Evolutionary conservation across 306 rosid genomes (phyloP).

Genomic region (Prunus salicina): DNA sequence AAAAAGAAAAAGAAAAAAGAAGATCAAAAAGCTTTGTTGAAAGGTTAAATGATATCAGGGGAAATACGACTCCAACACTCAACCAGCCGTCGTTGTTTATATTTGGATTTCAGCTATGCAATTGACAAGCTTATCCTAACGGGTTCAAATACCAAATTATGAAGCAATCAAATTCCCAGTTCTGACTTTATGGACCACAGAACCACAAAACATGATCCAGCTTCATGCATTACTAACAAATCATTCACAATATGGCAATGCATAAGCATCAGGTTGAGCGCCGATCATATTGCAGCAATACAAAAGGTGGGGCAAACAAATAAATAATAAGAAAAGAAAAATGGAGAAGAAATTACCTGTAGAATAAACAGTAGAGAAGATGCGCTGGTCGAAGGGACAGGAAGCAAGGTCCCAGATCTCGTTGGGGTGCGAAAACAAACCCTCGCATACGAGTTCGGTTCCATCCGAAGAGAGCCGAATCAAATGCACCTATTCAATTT

Average conservation of each 20-base stretch:
- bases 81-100: not conserved
- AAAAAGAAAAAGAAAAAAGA: too few relatives aligned
- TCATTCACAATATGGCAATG: not conserved
- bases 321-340: not conserved
- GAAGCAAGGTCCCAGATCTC: constrained; percentile 99
- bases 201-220: not conserved
- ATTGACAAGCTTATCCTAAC: not conserved
- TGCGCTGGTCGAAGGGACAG: constrained; percentile 93
- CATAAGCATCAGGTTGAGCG: not conserved
- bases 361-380: constrained; percentile 92
- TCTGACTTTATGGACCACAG: not conserved
- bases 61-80: not conserved
- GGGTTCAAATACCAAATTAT: not conserved
- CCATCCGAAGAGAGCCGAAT: constrained; percentile 91
- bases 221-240: not conserved
- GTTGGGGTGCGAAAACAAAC: constrained; percentile 90
- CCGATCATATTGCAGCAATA: not conserved
- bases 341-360: constrained; percentile 45
- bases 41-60: not conserved
- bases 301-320: not conserved
- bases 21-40: not conserved
- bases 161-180: not conserved
- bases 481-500: constrained; percentile 67
- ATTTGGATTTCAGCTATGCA: not conserved
- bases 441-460: constrained; percentile 88